Conservation (phyloP, 1,284 basidiomycete genomes). For the Thecaphora thlaspeos region DNA sequence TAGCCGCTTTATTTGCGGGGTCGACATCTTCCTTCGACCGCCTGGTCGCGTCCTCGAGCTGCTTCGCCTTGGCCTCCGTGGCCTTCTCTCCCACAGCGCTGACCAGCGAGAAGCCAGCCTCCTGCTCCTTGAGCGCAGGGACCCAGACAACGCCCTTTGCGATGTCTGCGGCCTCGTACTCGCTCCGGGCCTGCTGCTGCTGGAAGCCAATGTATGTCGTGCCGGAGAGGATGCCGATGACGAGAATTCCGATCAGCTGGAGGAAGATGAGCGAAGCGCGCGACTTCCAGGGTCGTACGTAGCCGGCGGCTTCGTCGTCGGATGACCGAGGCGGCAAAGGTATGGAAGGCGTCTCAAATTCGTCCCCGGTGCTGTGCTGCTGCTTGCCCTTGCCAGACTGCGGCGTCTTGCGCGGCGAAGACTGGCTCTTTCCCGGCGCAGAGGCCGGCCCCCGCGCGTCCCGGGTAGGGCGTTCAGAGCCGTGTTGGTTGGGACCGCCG, state of each 20-base stretch:
- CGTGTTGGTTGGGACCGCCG: conserved; percentile 4
- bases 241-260: conserved; percentile 30
- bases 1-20: background rate
- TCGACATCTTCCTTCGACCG: conserved; percentile 12
- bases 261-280: conserved; percentile 20
- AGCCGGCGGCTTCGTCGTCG: background rate
- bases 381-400: background rate
- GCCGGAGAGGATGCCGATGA: conserved; percentile 32
- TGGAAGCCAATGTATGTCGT: conserved; percentile 37
- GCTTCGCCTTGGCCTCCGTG: conserved; percentile 18
- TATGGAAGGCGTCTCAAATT: background rate
- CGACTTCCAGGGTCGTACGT: conserved; percentile 15
- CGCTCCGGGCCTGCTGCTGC: conserved; percentile 27
- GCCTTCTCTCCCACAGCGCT: conserved; percentile 11
- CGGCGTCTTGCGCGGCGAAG: background rate
- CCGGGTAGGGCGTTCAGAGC: conserved; percentile 1
- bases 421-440: background rate
- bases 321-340: too few species aligned
- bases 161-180: conserved; percentile 28
- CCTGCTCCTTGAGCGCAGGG: conserved; percentile 38
- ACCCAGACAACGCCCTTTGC: conserved; percentile 46
- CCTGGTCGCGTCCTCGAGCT: conserved; percentile 21
- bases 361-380: background rate
- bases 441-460: conserved; percentile 14
- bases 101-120: conserved; percentile 23